Evolutionary conservation across 106 monocot genomes (phyloP).

Genomic region (Acorus calamus): DNA sequence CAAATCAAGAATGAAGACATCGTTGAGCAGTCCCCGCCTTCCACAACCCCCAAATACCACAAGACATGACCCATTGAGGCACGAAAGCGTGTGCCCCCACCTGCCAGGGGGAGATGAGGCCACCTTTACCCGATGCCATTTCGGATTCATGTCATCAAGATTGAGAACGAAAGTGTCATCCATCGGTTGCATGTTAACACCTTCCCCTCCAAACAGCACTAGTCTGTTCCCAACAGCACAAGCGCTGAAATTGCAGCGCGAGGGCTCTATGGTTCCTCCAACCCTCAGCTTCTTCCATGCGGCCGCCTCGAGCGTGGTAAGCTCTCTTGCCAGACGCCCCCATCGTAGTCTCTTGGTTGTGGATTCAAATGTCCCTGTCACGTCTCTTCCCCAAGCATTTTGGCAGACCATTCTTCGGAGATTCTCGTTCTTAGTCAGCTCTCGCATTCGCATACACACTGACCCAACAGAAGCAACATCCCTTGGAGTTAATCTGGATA

Average conservation of each 20-base stretch:
- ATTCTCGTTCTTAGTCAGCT: conserved; percentile 80
- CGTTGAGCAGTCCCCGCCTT: conserved; percentile 67
- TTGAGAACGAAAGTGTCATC: conserved; percentile 91
- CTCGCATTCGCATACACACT: conserved; percentile 61
- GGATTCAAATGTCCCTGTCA: conserved; percentile 55
- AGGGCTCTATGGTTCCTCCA: conserved; percentile 72
- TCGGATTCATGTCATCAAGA: conserved; percentile 58
- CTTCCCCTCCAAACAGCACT: conserved; percentile 92
- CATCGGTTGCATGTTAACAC: conserved; percentile 94
- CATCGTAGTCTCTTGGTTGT: conserved; percentile 63
- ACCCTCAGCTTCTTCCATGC: conserved; percentile 87
- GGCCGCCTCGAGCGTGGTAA: conserved; percentile 86
- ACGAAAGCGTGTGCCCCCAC: conserved; percentile 91
- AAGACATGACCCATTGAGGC: conserved; percentile 67
- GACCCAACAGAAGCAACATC: conserved; percentile 89
- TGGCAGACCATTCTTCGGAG: conserved; percentile 81
- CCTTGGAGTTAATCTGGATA: conserved; percentile 65
- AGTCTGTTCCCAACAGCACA: conserved; percentile 86
- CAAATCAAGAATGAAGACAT: conserved; percentile 75
- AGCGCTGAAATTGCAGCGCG: conserved; percentile 87
- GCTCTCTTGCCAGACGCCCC: conserved; percentile 72
- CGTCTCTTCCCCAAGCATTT: conserved; percentile 83
- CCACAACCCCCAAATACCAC: conserved; percentile 89
- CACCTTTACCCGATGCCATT: conserved; percentile 71
- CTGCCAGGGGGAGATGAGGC: conserved; percentile 73